A percentile compares a stretch with the other conserved stretches of the same genome.
Evolutionary conservation across 768 basidiomycete species (phyloP).

Genomic region (Dendrothele bispora): DNA sequence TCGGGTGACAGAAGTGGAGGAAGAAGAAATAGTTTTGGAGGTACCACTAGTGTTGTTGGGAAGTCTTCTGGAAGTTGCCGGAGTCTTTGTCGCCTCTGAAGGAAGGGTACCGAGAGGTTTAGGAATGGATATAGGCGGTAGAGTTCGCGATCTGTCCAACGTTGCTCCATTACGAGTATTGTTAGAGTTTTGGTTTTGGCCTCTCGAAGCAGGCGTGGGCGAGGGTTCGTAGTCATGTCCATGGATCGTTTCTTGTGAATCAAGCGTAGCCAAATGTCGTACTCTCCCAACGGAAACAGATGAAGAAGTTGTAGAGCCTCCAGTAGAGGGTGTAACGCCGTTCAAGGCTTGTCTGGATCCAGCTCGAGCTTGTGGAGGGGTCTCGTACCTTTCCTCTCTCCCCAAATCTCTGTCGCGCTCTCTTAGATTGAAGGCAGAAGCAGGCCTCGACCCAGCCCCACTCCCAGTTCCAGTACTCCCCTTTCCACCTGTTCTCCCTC

Average conservation of each 20-base stretch:
- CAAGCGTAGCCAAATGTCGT: slow-evolving; percentile 34
- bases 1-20: slow-evolving; percentile 37
- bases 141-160: slow-evolving; percentile 42
- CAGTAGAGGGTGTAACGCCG: background rate
- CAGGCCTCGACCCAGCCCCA: slow-evolving; percentile 48
- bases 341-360: slow-evolving; percentile 16
- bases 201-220: slow-evolving; percentile 42
- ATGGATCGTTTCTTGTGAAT: slow-evolving; percentile 44
- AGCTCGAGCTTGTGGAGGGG: slow-evolving; percentile 22
- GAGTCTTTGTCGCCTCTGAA: slow-evolving; percentile 40
- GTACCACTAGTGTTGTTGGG: background rate
- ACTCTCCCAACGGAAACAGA: slow-evolving; percentile 58
- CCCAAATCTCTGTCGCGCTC: too few relatives aligned
- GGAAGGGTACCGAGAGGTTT: slow-evolving; percentile 60
- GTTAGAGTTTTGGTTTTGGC: slow-evolving; percentile 10
- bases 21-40: background rate
- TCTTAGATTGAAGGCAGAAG: slow-evolving; percentile 26
- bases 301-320: slow-evolving; percentile 44
- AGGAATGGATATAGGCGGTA: slow-evolving; percentile 54
- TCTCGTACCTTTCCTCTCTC: slow-evolving; percentile 17
- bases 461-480: slow-evolving; percentile 56
- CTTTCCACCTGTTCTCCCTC: slow-evolving; percentile 38
- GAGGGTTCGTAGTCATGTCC: slow-evolving; percentile 37
- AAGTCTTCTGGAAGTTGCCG: background rate
- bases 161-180: slow-evolving; percentile 15